Conservation (phyloP, 768 basidiomycete genomes). For the Coprinopsis sp. region DNA sequence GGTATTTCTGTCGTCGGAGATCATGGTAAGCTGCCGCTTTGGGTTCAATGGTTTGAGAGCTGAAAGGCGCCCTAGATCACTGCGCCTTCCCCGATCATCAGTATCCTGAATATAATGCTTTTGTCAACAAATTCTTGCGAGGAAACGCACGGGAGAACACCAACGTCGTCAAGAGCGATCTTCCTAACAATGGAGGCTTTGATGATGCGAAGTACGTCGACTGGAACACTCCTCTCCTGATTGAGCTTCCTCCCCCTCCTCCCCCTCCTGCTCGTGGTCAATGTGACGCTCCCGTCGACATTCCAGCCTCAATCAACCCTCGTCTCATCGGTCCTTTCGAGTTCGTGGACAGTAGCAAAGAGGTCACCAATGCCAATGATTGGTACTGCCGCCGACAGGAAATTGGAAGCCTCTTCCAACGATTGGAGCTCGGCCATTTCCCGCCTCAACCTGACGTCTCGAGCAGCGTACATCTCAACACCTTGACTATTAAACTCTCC, state of each 20-base stretch:
- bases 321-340: not conserved
- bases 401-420: conserved; percentile 37
- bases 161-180: conserved; percentile 37
- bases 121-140: conserved; percentile 49
- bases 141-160: conserved; percentile 39
- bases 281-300: not conserved
- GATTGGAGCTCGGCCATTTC: conserved; percentile 44
- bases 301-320: not conserved
- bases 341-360: not conserved
- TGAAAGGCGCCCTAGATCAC: conserved; percentile 45
- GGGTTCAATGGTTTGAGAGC: no score
- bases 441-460: conserved; percentile 40
- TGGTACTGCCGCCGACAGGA: conserved; percentile 48
- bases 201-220: conserved; percentile 37
- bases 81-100: conserved; percentile 46
- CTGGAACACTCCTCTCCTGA: conserved; percentile 38
- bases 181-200: conserved; percentile 30
- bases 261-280: conserved; percentile 2
- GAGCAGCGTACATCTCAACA: conserved; percentile 31
- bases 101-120: conserved; percentile 41
- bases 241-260: conserved; percentile 6
- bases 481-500: conserved; percentile 42
- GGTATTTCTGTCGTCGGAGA: conserved; percentile 48
- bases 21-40: no score
- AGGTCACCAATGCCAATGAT: conserved; percentile 17